Evolutionary conservation across 352 stramenopile species (phyloP).

Genomic region (Phytophthora niederhauseri): DNA sequence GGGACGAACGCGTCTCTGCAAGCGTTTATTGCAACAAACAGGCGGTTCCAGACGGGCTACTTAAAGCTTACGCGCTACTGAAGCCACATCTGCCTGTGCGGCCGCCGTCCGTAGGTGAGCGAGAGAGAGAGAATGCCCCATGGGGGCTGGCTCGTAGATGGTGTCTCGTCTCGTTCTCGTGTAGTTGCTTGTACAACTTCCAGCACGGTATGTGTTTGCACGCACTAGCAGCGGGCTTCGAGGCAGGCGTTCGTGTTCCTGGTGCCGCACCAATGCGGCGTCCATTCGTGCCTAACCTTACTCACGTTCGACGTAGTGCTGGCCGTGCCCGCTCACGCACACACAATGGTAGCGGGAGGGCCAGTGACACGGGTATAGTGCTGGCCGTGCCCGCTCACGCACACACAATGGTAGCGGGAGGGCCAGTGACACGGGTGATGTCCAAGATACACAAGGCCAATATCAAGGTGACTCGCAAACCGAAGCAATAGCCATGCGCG

Average conservation of each 20-base stretch:
- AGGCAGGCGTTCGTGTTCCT: not conserved
- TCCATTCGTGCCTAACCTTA: not conserved
- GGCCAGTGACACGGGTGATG: not conserved
- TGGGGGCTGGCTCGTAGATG: not conserved
- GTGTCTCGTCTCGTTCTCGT: not conserved
- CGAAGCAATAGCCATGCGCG: too few relatives aligned
- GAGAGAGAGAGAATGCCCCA: not conserved
- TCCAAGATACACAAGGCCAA: not conserved
- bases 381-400: not conserved
- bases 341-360: too few relatives aligned
- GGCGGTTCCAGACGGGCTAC: too few relatives aligned
- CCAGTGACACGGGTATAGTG: too few relatives aligned
- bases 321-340: too few relatives aligned
- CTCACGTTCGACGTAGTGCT: not conserved
- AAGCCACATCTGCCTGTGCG: too few relatives aligned
- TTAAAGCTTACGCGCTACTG: too few relatives aligned
- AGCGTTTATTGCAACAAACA: too few relatives aligned
- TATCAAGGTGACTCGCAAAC: too few relatives aligned
- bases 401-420: not conserved
- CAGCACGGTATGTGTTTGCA: not conserved
- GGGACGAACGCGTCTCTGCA: too few relatives aligned
- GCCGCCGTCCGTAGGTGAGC: too few relatives aligned
- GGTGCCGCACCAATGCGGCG: not conserved
- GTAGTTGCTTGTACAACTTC: not conserved
- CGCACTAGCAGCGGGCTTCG: not conserved